A percentile compares a stretch with the other conserved stretches of the same genome.
Conservation (phyloP, 331 rosid species). For the Acacia concinna region DNA sequence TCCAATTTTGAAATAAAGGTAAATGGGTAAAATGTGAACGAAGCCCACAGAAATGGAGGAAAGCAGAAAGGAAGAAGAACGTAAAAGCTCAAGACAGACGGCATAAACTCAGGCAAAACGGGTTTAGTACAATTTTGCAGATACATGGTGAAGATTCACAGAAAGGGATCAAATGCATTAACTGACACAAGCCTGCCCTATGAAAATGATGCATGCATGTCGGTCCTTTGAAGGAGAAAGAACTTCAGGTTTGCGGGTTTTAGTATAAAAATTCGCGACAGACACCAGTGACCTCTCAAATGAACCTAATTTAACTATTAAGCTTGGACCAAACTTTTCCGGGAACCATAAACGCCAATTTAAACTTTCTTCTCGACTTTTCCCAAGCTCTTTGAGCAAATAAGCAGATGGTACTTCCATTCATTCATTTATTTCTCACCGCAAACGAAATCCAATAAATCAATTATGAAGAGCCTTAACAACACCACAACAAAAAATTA, state of each 20-base stretch:
- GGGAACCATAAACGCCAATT: slow-evolving; percentile 26
- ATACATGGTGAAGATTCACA: slow-evolving; percentile 2
- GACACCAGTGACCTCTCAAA: slow-evolving; percentile 22
- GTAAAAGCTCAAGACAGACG: slow-evolving; percentile 5
- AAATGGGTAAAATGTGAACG: neutral
- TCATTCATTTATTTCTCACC: neutral
- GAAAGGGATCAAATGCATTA: slow-evolving; percentile 28
- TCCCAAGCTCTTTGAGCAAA: slow-evolving; percentile 28
- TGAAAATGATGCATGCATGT: slow-evolving; percentile 29
- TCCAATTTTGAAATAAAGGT: neutral
- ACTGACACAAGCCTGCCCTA: slow-evolving; percentile 16
- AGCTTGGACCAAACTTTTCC: slow-evolving; percentile 7
- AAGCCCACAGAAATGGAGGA: neutral
- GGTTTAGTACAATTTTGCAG: neutral
- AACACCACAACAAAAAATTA: slow-evolving; percentile 22
- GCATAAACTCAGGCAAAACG: slow-evolving; percentile 13
- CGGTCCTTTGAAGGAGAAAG: slow-evolving; percentile 15
- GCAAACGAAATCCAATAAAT: slow-evolving; percentile 18
- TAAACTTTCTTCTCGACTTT: neutral
- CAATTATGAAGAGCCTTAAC: slow-evolving; percentile 20
- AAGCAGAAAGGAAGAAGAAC: neutral
- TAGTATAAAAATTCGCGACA: slow-evolving; percentile 7
- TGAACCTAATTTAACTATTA: slow-evolving; percentile 24
- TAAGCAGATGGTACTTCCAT: slow-evolving; percentile 4
- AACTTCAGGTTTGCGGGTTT: slow-evolving; percentile 12